Base-by-base conservation (phyloP, 2,329 filamentous ascomycete species). In the Cladosporium cucumerinum region DNA sequence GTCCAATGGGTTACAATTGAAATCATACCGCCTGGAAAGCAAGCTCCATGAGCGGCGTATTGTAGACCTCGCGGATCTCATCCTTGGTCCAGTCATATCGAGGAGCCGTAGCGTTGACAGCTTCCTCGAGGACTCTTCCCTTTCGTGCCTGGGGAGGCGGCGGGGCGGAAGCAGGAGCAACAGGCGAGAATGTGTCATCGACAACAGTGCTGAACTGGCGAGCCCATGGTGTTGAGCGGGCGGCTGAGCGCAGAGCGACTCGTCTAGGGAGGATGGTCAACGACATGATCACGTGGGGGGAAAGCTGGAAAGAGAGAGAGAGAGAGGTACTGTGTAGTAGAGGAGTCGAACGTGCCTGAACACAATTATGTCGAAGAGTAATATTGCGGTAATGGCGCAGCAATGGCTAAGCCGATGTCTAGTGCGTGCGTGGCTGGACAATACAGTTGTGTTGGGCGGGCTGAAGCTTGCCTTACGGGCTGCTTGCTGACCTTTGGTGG, bases 61-160 rank as follows among this genome's bases (percentile, higher is more conserved):
- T 86, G 79, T 95, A 96, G 71, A 96, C 89, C 68, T 90, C 86
- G 11, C 88, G 81, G 67, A 96, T 92, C 79, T 96, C 90, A 68
- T 93, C 87, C 69, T 85, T 87, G 6, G 91, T 91, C 93, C 92
- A 96, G 76, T 88, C 85, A 72, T 88, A 89, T 58, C 91, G 83
- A 14, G 90, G 85, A 6, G 75, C 79, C 1, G 79, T 83, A 25
- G 89, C 87, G 52, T 84, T 81, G 25, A 90, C 81, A 10, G 90
- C 89, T 69, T 75, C 70, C 65, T 78, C 74, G 57, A 82, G 74
- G 57, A 75, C 75, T 65, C 66, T 71, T 46, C 71, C 63, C 26
- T 64, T 59, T 23, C 63, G 66, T 30, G 69, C 69, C 21, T 71
- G 63, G 12, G 70, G 66, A 36, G 67, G 51, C 52, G 70, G 71